Evolutionary conservation across 1,139 yeast genomes (phyloP).

Genomic region (Pichiaceae sp.): DNA sequence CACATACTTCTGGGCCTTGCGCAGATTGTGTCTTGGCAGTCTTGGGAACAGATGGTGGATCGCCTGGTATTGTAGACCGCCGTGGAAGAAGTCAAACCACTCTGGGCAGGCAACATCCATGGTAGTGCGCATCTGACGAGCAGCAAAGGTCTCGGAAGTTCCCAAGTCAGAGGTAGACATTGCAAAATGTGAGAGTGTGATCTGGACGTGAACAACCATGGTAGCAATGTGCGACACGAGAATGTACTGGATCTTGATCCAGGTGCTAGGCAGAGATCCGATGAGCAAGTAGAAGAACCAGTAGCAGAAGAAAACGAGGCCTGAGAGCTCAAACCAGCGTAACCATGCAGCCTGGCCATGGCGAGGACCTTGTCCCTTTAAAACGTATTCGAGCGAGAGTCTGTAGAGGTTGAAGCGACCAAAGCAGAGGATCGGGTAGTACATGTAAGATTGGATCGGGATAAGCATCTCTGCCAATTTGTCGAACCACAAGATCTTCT

Average conservation of each 20-base stretch:
- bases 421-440: slow-evolving; percentile 72
- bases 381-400: slow-evolving; percentile 68
- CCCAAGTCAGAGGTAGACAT: slow-evolving; percentile 90
- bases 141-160: slow-evolving; percentile 69
- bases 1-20: slow-evolving; percentile 66
- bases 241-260: slow-evolving; percentile 48
- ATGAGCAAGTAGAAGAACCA: slow-evolving; percentile 58
- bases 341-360: slow-evolving; percentile 83
- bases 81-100: slow-evolving; percentile 87
- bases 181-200: slow-evolving; percentile 84
- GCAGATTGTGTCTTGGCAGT: slow-evolving; percentile 77
- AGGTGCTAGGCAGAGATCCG: slow-evolving; percentile 27
- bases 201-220: slow-evolving; percentile 88
- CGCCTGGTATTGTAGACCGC: slow-evolving; percentile 89
- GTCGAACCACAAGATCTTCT: slow-evolving; percentile 59
- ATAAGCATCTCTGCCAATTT: slow-evolving; percentile 48
- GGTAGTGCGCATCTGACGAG: slow-evolving; percentile 78
- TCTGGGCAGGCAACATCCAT: slow-evolving; percentile 95
- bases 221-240: slow-evolving; percentile 73
- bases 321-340: slow-evolving; percentile 67
- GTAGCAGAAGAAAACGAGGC: slow-evolving; percentile 65
- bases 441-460: slow-evolving; percentile 59
- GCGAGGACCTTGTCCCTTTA: slow-evolving; percentile 69
- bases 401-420: slow-evolving; percentile 83
- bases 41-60: slow-evolving; percentile 88